These are phyloP conservation scores for Eucalyptus sideroxylon DNA, from an alignment of 345 rosid genomes.

Conservation along the genomic window DNA sequence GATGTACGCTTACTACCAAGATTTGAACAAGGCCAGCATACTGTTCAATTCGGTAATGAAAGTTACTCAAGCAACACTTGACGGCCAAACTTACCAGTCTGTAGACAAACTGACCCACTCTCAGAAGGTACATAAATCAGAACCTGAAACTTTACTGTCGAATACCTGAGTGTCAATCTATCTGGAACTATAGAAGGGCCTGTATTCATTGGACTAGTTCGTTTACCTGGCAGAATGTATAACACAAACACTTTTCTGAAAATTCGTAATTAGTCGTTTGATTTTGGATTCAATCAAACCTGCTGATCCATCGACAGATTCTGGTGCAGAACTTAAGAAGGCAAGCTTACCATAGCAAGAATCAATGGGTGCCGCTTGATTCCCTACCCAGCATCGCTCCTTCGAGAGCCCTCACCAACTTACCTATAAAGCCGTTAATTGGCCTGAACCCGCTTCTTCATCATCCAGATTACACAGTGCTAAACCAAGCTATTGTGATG, in stretches of 20 bases:
- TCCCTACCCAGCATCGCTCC: background rate
- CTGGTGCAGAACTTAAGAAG: slow-evolving; percentile 26
- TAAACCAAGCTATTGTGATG: slow-evolving; percentile 25
- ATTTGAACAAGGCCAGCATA: no score
- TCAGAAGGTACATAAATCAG: slow-evolving; percentile 21
- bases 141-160: background rate
- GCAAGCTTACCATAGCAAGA: slow-evolving; percentile 30
- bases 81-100: slow-evolving; percentile 4
- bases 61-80: background rate
- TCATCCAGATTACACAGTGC: slow-evolving; percentile 11
- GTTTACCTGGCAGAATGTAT: background rate
- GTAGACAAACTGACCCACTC: slow-evolving; percentile 9
- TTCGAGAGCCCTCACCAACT: slow-evolving; percentile 17
- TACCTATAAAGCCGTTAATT: slow-evolving; percentile 2
- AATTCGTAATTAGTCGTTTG: no score
- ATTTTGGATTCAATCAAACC: background rate
- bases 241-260: background rate
- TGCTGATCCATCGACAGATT: slow-evolving; percentile 6
- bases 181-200: background rate
- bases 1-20: no score
- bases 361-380: slow-evolving; percentile 1
- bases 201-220: background rate
- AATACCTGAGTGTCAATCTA: background rate
- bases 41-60: no score
- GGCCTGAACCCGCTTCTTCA: slow-evolving; percentile 3